Percentiles rank a stretch among this genome's conserved stretches.
Evolutionary conservation across 768 basidiomycete species (phyloP).

Genomic region (Boletellus emodensis): DNA sequence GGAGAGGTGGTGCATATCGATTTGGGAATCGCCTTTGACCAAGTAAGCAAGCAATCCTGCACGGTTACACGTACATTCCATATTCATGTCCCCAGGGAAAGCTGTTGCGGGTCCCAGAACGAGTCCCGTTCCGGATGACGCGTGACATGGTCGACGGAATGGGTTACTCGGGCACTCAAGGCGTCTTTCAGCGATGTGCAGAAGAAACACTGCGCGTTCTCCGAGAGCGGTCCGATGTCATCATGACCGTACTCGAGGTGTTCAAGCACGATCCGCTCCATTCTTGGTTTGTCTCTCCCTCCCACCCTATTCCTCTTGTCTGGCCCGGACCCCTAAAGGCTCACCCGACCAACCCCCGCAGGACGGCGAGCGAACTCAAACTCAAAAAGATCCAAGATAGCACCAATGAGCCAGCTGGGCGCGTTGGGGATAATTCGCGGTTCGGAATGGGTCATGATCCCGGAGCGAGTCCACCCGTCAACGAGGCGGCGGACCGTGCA

Average conservation of each 20-base stretch:
- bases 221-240: constrained; percentile 76
- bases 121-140: constrained; percentile 93
- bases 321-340: neutral
- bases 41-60: constrained; percentile 41
- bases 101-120: constrained; percentile 72
- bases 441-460: constrained; percentile 58
- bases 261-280: constrained; percentile 97
- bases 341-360: constrained; percentile 23
- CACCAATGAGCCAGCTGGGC: constrained; percentile 25
- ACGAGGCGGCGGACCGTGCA: constrained; percentile 89
- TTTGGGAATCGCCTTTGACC: constrained; percentile 94
- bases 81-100: constrained; percentile 55
- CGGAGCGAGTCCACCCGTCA: constrained; percentile 57
- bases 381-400: constrained; percentile 58
- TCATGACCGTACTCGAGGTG: constrained; percentile 94
- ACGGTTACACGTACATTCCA: neutral
- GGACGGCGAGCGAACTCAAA: constrained; percentile 78
- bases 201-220: constrained; percentile 94
- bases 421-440: constrained; percentile 23
- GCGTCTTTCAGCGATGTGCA: constrained; percentile 92
- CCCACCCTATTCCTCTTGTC: neutral
- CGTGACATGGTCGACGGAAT: constrained; percentile 92
- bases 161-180: constrained; percentile 84
- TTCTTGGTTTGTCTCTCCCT: constrained; percentile 59
- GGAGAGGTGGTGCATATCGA: constrained; percentile 97